Base-by-base conservation (phyloP, 805 yeast genomes). In the Ogataea nitratoaversa region DNA sequence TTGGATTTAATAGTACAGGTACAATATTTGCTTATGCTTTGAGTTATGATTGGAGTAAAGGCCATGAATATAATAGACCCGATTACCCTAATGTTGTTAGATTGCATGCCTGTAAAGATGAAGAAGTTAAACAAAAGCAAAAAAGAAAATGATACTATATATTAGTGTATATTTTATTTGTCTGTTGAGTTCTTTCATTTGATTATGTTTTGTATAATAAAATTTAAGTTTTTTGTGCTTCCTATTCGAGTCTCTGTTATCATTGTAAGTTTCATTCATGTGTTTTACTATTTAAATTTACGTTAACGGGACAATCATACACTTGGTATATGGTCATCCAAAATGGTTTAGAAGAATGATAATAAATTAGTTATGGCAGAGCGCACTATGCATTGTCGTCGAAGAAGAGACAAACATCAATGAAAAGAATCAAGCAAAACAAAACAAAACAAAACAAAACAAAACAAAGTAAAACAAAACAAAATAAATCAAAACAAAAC, bases 11-110 rank as follows among this genome's bases (percentile, higher is more conserved):
- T 66, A 72, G 86, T 48, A 79, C 71, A 36, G 99, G 99, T 38
- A 62, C 79, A 24, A 78, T 93, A 9, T 81, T 85, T 61, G 98
- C 97, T 3, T 88, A 93, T 57, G 96, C 97, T 2, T 60, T 87
- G 45, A 80, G 95, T 47, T 91, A 93, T 65, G 99, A 93, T 60
- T 93, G 99, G 99, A 76, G 88, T 43, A 89, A 89, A 59, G 95
- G 95, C n/a, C 74, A 84, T 62, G 80, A 74, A 58, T 83, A 73
- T 53, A 88, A 86, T 67, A 75, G 81, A 32, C 84, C 79, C 3
- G 88, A 82, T 49, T 78, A 78, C 54, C 88, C 93, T 16, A 84
- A 77, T 48, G 70, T 77, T 40, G 78, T 93, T 46, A 83, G 85
- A 63, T 68, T 93, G 37, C 99, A 93, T 63, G 81, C 90, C 12